These are phyloP conservation scores for Alloascoidea africana DNA, from an alignment of 805 yeast species.

Conservation along the genomic window DNA sequence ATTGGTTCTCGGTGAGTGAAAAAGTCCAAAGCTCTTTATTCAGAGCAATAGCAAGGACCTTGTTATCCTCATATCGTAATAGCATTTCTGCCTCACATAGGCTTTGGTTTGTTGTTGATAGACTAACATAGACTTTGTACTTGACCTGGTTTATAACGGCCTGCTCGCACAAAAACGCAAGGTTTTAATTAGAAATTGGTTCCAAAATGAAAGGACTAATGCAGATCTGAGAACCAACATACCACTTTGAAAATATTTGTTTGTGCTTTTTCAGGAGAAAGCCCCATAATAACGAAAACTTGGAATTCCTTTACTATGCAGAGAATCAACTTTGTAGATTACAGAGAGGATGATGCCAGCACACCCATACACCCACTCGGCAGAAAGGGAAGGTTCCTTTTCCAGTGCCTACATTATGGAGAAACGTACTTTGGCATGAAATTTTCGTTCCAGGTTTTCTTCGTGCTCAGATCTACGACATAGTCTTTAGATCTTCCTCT, in stretches of 20 bases:
- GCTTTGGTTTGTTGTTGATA: conserved; percentile 5
- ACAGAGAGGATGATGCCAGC: too few relatives aligned
- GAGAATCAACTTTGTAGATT: too few relatives aligned
- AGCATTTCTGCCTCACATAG: conserved; percentile 13
- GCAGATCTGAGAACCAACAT: conserved; percentile 1
- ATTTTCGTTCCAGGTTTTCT: too few relatives aligned
- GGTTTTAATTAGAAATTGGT: conserved; percentile 3
- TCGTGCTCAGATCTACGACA: too few relatives aligned
- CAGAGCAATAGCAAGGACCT: conserved; percentile 9
- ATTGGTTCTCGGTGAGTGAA: conserved; percentile 6
- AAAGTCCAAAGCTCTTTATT: conserved; percentile 16
- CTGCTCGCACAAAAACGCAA: not conserved
- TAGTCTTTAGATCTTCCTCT: too few relatives aligned
- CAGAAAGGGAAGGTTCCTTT: too few relatives aligned
- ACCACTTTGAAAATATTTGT: conserved; percentile 4
- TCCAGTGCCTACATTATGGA: too few relatives aligned
- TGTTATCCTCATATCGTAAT: conserved; percentile 8
- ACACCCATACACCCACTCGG: too few relatives aligned
- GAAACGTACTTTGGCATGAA: too few relatives aligned
- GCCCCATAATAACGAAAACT: too few relatives aligned
- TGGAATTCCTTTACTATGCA: too few relatives aligned
- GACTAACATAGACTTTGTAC: conserved; percentile 11
- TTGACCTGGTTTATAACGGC: conserved; percentile 6
- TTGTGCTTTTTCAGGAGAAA: conserved; percentile 2
- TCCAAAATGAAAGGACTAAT: conserved; percentile 3